Percentiles rank a stretch among this genome's conserved stretches.
phyloP scores from a whole-genome alignment of 257 asterid genomes.

The Scutellaria barbata region DNA sequence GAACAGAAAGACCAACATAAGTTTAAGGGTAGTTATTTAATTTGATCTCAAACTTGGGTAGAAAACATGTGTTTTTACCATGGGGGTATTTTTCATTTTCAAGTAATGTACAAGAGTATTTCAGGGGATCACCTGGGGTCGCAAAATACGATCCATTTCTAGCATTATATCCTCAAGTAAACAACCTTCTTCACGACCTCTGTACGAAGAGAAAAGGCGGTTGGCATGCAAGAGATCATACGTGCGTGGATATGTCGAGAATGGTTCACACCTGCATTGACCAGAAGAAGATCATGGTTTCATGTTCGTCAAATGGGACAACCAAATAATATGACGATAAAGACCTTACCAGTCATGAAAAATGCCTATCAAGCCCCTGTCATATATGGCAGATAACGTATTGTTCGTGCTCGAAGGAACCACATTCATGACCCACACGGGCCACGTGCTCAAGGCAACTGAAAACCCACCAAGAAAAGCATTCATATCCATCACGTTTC shows the following conservation, averaged over 20 bases:
- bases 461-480: slow-evolving; percentile 93
- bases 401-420: slow-evolving; percentile 67
- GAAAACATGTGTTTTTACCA: no score
- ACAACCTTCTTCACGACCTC: slow-evolving; percentile 67
- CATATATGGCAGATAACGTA: slow-evolving; percentile 79
- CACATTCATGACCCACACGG: slow-evolving; percentile 87
- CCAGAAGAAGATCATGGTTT: slow-evolving; percentile 25
- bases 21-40: no score
- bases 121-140: slow-evolving; percentile 68
- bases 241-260: slow-evolving; percentile 92
- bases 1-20: no score
- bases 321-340: slow-evolving; percentile 10
- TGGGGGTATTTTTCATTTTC: no score
- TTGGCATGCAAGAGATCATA: slow-evolving; percentile 74
- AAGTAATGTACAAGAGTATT: background rate
- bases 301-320: slow-evolving; percentile 4
- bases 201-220: slow-evolving; percentile 65
- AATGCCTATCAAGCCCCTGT: slow-evolving; percentile 77
- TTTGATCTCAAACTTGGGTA: no score
- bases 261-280: slow-evolving; percentile 79
- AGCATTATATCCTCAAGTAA: slow-evolving; percentile 80
- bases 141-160: slow-evolving; percentile 86
- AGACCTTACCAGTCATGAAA: slow-evolving; percentile 83
- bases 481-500: slow-evolving; percentile 91
- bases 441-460: slow-evolving; percentile 82